Evolutionary conservation across 352 stramenopile genomes (phyloP).

Genomic region (Phytopythium mirpurense): DNA sequence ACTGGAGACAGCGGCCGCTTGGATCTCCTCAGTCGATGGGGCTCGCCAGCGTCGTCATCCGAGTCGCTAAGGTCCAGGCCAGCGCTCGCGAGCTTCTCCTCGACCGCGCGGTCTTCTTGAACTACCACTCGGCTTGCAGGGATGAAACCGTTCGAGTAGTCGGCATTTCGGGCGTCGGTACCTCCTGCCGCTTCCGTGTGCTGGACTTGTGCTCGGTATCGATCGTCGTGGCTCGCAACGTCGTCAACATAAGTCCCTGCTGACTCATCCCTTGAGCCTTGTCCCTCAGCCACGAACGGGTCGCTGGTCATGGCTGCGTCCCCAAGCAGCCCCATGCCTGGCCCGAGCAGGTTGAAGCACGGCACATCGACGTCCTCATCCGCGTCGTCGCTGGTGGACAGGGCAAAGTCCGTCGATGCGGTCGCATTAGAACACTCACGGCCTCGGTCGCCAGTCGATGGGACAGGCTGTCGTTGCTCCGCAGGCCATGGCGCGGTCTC

Average conservation of each 20-base stretch:
- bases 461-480: background rate
- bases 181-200: background rate
- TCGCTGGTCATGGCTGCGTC: background rate
- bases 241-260: background rate
- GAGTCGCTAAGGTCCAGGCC: constrained; percentile 51
- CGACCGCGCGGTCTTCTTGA: constrained; percentile 16
- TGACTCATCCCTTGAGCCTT: background rate
- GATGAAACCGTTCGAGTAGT: constrained; percentile 11
- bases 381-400: background rate
- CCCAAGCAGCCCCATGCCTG: constrained; percentile 17
- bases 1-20: background rate
- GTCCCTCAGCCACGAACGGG: background rate
- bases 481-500: background rate
- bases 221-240: background rate
- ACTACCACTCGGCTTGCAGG: constrained; percentile 19
- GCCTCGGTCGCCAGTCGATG: too few species aligned
- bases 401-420: too few species aligned
- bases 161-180: background rate
- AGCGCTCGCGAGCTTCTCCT: constrained; percentile 38
- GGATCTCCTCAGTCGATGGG: constrained; percentile 6
- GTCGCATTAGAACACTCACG: too few species aligned
- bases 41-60: constrained; percentile 25
- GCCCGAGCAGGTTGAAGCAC: constrained; percentile 42
- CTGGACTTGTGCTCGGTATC: background rate
- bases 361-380: constrained; percentile 29